Evolutionary conservation across 2,329 filamentous ascomycete genomes (phyloP).

Genomic region (Curvularia verruculosa): DNA sequence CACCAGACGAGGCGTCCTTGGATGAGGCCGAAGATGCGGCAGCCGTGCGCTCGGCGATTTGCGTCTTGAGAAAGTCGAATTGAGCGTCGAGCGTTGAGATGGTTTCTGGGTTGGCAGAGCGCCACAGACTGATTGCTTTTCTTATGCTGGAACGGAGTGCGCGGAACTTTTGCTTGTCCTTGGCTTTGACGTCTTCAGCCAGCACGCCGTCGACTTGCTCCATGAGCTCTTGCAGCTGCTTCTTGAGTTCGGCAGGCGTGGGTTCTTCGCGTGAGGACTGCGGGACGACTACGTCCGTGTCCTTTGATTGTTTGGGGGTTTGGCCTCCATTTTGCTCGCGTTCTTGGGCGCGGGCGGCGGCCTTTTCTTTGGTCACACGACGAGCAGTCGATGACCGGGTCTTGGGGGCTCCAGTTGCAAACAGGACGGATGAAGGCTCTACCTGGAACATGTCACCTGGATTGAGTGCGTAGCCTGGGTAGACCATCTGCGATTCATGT

Average conservation of each 20-base stretch:
- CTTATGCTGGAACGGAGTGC: conserved; percentile 71
- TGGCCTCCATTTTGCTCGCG: conserved; percentile 29
- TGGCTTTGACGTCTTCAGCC: conserved; percentile 64
- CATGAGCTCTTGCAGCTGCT: conserved; percentile 44
- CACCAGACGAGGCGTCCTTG: neutral
- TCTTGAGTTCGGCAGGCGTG: conserved; percentile 40
- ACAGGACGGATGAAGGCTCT: conserved; percentile 85
- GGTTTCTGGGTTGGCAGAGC: conserved; percentile 51
- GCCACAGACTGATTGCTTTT: conserved; percentile 64
- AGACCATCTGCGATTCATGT: conserved; percentile 70
- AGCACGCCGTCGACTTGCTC: conserved; percentile 66
- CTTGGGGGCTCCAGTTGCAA: conserved; percentile 80
- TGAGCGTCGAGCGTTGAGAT: conserved; percentile 52
- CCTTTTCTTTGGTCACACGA: conserved; percentile 38
- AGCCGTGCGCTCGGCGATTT: conserved; percentile 26
- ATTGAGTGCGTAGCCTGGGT: conserved; percentile 92
- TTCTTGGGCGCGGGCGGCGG: conserved; percentile 36
- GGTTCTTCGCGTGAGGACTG: conserved; percentile 32
- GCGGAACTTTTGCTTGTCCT: conserved; percentile 77
- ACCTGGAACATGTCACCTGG: conserved; percentile 99
- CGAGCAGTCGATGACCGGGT: conserved; percentile 37
- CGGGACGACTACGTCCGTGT: conserved; percentile 6
- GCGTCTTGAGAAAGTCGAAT: conserved; percentile 55
- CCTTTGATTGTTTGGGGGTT: conserved; percentile 19
- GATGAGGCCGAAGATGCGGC: conserved; percentile 6